phyloP scores from a whole-genome alignment of 2,329 filamentous ascomycete genomes.

The Cryphonectria naterciae region DNA sequence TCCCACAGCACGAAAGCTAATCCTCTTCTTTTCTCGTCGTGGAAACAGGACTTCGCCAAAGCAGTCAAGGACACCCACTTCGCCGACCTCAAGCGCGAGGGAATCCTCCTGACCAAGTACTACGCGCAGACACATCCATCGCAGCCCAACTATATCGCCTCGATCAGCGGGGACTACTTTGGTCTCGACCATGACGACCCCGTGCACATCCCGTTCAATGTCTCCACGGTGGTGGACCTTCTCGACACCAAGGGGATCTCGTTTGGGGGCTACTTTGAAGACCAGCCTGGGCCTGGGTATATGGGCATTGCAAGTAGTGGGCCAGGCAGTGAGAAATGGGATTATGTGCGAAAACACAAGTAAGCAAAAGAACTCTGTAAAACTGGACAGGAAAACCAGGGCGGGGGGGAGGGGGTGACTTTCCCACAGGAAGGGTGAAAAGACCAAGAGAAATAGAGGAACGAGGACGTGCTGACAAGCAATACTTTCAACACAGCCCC shows the following conservation, averaged over 20 bases:
- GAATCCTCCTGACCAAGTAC: slow-evolving; percentile 54
- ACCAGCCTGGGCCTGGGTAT: slow-evolving; percentile 50
- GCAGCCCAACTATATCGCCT: slow-evolving; percentile 75
- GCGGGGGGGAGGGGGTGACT: no score
- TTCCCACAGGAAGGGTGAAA: background rate
- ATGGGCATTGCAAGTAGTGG: slow-evolving; percentile 45
- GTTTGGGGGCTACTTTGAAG: slow-evolving; percentile 53
- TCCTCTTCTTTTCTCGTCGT: background rate
- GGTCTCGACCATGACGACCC: slow-evolving; percentile 51
- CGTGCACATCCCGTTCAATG: slow-evolving; percentile 48
- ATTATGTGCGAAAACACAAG: slow-evolving; percentile 50
- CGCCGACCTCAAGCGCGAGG: slow-evolving; percentile 45
- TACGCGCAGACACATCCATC: slow-evolving; percentile 72
- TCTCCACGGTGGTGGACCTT: slow-evolving; percentile 52
- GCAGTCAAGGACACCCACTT: slow-evolving; percentile 46
- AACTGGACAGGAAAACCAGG: background rate
- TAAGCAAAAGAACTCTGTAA: slow-evolving; percentile 27
- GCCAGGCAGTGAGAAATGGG: slow-evolving; percentile 37
- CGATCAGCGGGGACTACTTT: slow-evolving; percentile 69
- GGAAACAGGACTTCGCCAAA: slow-evolving; percentile 47
- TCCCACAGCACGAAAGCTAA: background rate
- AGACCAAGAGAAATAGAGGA: background rate
- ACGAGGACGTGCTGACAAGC: background rate
- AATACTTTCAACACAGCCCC: slow-evolving; percentile 37
- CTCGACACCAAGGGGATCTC: slow-evolving; percentile 45